A percentile compares a stretch with the other conserved stretches of the same genome.
Conservation (phyloP, 129 eudicot genomes). For the Arctium minus region DNA sequence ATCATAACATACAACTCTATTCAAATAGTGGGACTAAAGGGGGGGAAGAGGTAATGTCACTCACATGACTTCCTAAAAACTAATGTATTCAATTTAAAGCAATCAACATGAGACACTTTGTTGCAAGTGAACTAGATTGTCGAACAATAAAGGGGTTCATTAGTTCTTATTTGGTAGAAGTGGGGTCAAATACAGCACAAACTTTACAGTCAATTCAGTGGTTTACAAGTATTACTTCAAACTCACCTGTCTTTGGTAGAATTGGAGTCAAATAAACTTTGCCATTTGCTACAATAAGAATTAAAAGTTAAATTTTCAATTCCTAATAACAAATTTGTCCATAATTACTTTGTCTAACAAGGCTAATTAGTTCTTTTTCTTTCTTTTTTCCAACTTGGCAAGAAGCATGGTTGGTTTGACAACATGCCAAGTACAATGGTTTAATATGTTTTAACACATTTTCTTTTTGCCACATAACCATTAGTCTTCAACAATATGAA, state of each 20-base stretch:
- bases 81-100: background rate
- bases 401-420: conserved; percentile 4
- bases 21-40: too few species aligned
- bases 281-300: background rate
- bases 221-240: too few species aligned
- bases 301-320: background rate
- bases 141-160: background rate
- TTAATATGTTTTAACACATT: background rate
- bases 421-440: conserved; percentile 1
- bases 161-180: too few species aligned
- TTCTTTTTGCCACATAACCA: background rate
- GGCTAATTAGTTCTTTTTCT: background rate
- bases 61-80: too few species aligned
- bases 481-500: background rate
- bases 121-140: background rate
- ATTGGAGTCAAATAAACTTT: too few species aligned
- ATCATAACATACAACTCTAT: too few species aligned
- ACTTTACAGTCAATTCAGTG: too few species aligned
- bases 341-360: background rate
- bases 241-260: too few species aligned
- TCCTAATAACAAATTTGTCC: background rate
- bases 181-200: too few species aligned
- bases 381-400: background rate
- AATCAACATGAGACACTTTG: background rate
- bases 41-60: too few species aligned